A percentile compares a stretch with the other conserved stretches of the same genome.
Conservation (phyloP, 139 green algal genomes). For the Edaphochlamys debaryana region DNA sequence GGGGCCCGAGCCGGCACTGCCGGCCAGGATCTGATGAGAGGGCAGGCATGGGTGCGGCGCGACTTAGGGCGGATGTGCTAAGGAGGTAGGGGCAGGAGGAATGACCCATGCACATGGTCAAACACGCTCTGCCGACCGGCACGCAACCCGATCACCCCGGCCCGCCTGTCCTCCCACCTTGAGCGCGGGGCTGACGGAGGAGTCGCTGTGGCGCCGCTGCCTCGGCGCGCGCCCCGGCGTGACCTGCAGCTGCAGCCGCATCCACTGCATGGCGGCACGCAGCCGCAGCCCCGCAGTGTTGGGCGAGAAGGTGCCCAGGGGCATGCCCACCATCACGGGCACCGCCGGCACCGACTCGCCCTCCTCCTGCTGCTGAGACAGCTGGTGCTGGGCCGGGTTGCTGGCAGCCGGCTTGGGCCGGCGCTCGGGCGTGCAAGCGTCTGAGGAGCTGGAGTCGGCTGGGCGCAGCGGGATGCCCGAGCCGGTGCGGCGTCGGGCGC, state of each 20-base stretch:
- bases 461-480: background rate
- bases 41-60: no score
- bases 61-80: no score
- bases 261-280: slow-evolving; percentile 28
- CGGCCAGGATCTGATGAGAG: no score
- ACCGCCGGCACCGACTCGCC: background rate
- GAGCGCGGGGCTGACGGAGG: slow-evolving; percentile 8
- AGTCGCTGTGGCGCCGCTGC: slow-evolving; percentile 12
- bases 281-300: slow-evolving; percentile 5
- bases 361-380: background rate
- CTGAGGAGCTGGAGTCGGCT: background rate
- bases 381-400: background rate
- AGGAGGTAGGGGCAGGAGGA: no score
- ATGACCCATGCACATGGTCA: no score
- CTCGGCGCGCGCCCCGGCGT: background rate
- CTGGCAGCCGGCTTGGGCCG: background rate
- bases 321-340: background rate
- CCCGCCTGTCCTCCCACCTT: background rate
- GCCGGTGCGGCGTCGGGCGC: no score
- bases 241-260: slow-evolving; percentile 23
- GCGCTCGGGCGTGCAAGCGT: background rate
- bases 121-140: no score
- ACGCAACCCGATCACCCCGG: no score
- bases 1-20: no score
- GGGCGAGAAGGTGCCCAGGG: background rate